These are phyloP conservation scores for Entomortierella lignicola DNA, from an alignment of 192 early-diverging fungal species.

Conservation along the genomic window DNA sequence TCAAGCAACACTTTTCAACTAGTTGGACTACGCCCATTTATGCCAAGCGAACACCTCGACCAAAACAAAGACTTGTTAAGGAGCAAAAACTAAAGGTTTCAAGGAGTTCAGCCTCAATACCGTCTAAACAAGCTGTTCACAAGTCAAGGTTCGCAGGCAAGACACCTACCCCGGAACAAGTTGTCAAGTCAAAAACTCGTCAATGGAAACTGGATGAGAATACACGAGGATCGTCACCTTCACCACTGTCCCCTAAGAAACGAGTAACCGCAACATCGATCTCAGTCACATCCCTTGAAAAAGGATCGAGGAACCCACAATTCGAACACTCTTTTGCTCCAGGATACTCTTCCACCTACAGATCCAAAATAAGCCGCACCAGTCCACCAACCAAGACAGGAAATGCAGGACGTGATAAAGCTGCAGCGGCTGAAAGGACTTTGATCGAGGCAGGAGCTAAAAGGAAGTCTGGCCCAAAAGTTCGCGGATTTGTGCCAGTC, in stretches of 20 bases:
- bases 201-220: slow-evolving; percentile 26
- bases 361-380: background rate
- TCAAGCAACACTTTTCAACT: slow-evolving; percentile 14
- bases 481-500: slow-evolving; percentile 71
- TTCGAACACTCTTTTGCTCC: slow-evolving; percentile 51
- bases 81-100: slow-evolving; percentile 34
- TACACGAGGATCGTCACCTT: background rate
- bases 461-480: slow-evolving; percentile 35
- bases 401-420: slow-evolving; percentile 50
- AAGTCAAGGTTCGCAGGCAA: slow-evolving; percentile 4
- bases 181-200: slow-evolving; percentile 12
- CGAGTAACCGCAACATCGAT: slow-evolving; percentile 28
- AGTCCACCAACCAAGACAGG: slow-evolving; percentile 24
- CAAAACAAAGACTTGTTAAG: slow-evolving; percentile 40
- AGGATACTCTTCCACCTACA: slow-evolving; percentile 28
- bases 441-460: slow-evolving; percentile 47
- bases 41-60: slow-evolving; percentile 37
- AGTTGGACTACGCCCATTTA: slow-evolving; percentile 8
- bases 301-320: slow-evolving; percentile 48
- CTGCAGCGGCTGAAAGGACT: slow-evolving; percentile 35
- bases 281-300: slow-evolving; percentile 46
- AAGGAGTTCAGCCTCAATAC: background rate
- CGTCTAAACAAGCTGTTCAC: background rate
- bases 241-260: slow-evolving; percentile 1
- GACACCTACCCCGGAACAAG: slow-evolving; percentile 10